Percentiles rank a stretch among this genome's conserved stretches.
Evolutionary conservation across 257 asterid species (phyloP).

Genomic region (Solanum pennellii): DNA sequence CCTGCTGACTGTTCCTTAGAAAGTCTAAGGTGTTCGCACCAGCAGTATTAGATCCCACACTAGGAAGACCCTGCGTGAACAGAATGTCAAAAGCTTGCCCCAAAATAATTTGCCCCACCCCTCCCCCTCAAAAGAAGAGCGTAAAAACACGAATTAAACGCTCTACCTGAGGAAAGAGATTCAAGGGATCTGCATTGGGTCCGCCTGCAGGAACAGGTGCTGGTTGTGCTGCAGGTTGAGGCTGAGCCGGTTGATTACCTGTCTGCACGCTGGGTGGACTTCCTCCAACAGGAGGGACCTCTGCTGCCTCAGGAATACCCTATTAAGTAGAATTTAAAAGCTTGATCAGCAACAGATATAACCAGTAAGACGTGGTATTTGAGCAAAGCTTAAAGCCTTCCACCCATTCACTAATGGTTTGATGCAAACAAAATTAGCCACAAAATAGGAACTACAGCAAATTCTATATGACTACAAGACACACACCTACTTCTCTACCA

Average conservation of each 20-base stretch:
- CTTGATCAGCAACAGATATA: neutral
- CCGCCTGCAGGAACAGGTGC: slow-evolving; percentile 38
- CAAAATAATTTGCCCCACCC: neutral
- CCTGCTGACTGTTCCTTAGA: slow-evolving; percentile 75
- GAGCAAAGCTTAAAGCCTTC: neutral
- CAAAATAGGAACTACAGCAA: neutral
- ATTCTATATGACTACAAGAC: neutral
- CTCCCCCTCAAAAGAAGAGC: neutral
- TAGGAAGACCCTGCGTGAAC: slow-evolving; percentile 50
- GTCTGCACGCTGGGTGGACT: slow-evolving; percentile 23
- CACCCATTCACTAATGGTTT: neutral
- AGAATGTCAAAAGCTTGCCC: neutral
- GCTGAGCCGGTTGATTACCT: slow-evolving; percentile 33
- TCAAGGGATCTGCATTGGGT: slow-evolving; percentile 70
- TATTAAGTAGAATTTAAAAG: neutral
- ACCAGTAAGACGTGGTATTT: neutral
- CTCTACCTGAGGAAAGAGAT: slow-evolving; percentile 79
- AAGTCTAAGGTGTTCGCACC: slow-evolving; percentile 61
- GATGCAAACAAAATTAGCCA: neutral
- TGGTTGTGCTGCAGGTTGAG: slow-evolving; percentile 46
- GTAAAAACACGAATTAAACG: neutral
- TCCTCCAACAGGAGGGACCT: slow-evolving; percentile 38
- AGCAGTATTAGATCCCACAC: slow-evolving; percentile 43
- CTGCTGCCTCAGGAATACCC: slow-evolving; percentile 75
- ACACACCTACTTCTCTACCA: neutral